Conservation (phyloP, 1,284 basidiomycete species). For the Heliocybe sulcata region DNA sequence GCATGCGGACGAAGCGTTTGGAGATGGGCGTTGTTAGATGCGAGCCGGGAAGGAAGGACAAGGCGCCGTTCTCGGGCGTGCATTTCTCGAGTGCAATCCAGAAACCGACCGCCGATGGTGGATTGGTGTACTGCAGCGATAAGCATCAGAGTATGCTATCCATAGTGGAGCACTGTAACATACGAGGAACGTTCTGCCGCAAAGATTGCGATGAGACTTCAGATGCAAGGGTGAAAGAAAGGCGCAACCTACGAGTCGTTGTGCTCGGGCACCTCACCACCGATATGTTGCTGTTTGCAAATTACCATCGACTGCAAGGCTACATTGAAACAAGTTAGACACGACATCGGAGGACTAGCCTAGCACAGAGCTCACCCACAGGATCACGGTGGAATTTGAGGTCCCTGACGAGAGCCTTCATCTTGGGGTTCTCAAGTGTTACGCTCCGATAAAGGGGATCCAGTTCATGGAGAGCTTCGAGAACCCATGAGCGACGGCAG, state of each 20-base stretch:
- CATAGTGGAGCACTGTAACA: constrained; percentile 13
- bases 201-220: not conserved
- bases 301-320: constrained; percentile 96
- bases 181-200: constrained; percentile 65
- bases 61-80: constrained; percentile 78
- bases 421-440: constrained; percentile 68
- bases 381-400: constrained; percentile 80
- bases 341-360: constrained; percentile 9
- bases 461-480: constrained; percentile 69
- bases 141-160: not conserved
- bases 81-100: constrained; percentile 95
- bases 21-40: constrained; percentile 68
- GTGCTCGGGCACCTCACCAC: constrained; percentile 81
- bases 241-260: constrained; percentile 66
- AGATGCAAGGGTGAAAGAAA: not conserved
- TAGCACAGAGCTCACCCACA: constrained; percentile 41
- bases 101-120: constrained; percentile 87
- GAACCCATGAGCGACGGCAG: not conserved
- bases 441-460: constrained; percentile 77
- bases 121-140: constrained; percentile 73
- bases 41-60: constrained; percentile 90
- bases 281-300: constrained; percentile 84
- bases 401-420: constrained; percentile 65
- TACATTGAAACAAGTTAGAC: constrained; percentile 16
- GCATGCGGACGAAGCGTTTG: constrained; percentile 78